These are phyloP conservation scores for Backusella sp. DNA, from an alignment of 192 early-diverging fungal genomes.

Conservation along the genomic window DNA sequence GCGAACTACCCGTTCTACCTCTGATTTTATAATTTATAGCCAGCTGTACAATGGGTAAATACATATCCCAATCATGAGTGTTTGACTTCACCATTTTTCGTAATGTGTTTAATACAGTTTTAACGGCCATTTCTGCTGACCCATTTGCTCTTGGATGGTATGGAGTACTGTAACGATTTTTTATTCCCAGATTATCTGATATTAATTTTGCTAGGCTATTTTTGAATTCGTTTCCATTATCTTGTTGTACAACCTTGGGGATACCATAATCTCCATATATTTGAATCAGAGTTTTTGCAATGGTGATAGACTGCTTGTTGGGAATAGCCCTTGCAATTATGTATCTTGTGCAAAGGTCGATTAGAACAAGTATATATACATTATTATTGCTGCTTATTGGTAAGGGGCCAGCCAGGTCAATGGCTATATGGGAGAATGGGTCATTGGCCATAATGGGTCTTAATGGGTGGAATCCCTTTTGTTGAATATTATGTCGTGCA, in stretches of 20 bases:
- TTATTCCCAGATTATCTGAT: constrained; percentile 9
- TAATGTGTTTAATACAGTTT: constrained; percentile 24
- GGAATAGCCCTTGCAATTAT: constrained; percentile 15
- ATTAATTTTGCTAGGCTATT: constrained; percentile 30
- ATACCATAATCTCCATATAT: constrained; percentile 33
- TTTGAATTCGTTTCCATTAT: constrained; percentile 47
- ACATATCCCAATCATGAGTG: constrained; percentile 29
- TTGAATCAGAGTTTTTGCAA: constrained; percentile 3
- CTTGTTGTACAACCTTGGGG: constrained; percentile 33
- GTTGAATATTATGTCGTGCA: neutral
- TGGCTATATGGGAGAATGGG: neutral
- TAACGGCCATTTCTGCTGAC: constrained; percentile 37
- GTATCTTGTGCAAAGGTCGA: constrained; percentile 39
- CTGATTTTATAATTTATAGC: constrained; percentile 35
- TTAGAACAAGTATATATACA: neutral
- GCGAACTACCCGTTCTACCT: constrained; percentile 23
- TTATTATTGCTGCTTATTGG: neutral
- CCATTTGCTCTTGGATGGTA: constrained; percentile 50
- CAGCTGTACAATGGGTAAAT: constrained; percentile 38
- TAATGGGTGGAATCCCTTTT: neutral
- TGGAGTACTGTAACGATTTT: constrained; percentile 34
- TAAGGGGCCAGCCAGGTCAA: neutral
- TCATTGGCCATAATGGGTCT: neutral
- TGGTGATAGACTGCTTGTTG: constrained; percentile 9
- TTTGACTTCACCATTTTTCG: constrained; percentile 24